Base-by-base conservation (phyloP, 2,329 filamentous ascomycete species). In the Pseudophaeomoniella oleicola region DNA sequence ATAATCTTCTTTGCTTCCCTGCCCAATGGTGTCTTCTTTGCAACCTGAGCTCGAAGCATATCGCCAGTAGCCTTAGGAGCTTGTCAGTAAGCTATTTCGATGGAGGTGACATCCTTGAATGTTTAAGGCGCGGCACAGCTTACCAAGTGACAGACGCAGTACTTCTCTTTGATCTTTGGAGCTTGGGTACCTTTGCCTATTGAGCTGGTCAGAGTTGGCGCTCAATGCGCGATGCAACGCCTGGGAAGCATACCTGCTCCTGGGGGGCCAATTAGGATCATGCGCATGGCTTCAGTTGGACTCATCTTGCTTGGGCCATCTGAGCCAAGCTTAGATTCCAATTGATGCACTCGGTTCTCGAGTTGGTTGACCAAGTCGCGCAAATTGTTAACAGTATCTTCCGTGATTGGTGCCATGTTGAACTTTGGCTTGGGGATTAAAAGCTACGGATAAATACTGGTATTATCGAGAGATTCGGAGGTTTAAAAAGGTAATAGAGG, bases 1-100 rank as follows among this genome's bases (percentile, higher is more conserved):
- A 98, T 98, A 63, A 98, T 98, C 78, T 96, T 96, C 79, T 98
- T 98, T 48, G 90, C 90, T 69, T 94, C 86, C 57, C 82, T 76
- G 50, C 90, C 90, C 46, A 98, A 77, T 41, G 82, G 65, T 39
- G 90, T 98, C 78, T 96, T 94, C 68, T 93, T 92, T 47, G 88
- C 82, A 56, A 98, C 90, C 64, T 98, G 90, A 49, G 87, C 93
- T 55, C 90, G 86, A 55, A 98, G 75, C 90, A 98, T 98, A 65
- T 98, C 90, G 60, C 90, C 90, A 41, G 90, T 98, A 45, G 90
- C 90, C 87, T 94, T 52, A 35, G 44, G 34, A 16, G 29, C 33
- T 34, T 46, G 40, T 40, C 39, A 40, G 37, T 18, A 36, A 35
- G 15, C 34, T 14, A 22, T 35, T 39, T 32, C 16, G 32, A 27